Evolutionary conservation across 1,139 yeast genomes (phyloP).

Genomic region (Debaryomycetaceae sp.): DNA sequence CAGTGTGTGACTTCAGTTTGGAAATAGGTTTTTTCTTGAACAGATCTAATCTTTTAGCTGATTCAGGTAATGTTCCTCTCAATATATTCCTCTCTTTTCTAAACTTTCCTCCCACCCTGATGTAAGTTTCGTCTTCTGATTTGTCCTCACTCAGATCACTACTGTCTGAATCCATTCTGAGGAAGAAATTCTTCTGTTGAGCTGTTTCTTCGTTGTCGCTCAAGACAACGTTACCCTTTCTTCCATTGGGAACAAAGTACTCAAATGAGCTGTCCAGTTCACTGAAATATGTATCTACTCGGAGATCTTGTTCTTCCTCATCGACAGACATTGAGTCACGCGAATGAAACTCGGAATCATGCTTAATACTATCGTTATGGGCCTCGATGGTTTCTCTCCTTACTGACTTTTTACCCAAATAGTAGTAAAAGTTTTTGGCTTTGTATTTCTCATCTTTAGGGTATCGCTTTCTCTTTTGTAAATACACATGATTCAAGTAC

Average conservation of each 20-base stretch:
- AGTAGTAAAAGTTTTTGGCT: conserved; percentile 37
- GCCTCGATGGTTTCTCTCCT: conserved; percentile 3
- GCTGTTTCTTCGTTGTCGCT: conserved; percentile 1
- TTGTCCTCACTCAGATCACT: conserved; percentile 1
- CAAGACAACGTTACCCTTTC: background rate
- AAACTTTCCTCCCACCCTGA: conserved; percentile 32
- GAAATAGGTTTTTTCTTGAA: conserved; percentile 15
- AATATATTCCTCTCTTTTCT: conserved; percentile 28
- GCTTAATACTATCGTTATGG: background rate
- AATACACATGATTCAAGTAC: conserved; percentile 34
- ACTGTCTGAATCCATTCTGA: background rate
- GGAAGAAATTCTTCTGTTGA: background rate
- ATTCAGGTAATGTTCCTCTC: conserved; percentile 39
- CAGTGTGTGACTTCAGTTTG: conserved; percentile 1
- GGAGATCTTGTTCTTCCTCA: background rate
- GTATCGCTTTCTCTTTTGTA: conserved; percentile 26
- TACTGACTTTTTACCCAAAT: conserved; percentile 24
- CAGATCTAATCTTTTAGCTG: conserved; percentile 31
- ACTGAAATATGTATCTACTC: background rate
- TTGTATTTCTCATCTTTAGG: conserved; percentile 42
- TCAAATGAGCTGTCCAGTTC: conserved; percentile 1
- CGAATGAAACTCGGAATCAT: background rate
- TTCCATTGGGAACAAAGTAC: background rate
- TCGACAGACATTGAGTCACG: background rate
- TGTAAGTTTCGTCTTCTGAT: conserved; percentile 15